Conservation (phyloP, 306 rosid species). For the Carpinus viminea region DNA sequence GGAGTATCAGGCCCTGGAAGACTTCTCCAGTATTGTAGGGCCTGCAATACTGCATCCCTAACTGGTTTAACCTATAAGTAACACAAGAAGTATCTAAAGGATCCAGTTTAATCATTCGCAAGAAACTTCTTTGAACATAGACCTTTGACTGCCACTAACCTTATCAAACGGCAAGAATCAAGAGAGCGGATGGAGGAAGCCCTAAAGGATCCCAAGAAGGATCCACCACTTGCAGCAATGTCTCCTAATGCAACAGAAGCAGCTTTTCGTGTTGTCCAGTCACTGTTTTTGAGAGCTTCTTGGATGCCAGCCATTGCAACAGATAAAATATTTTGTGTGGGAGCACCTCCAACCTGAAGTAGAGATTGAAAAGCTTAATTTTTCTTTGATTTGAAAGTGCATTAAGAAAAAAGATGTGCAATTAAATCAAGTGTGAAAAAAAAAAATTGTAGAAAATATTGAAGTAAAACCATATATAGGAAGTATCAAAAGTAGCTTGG, state of each 20-base stretch:
- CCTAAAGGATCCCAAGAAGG: slow-evolving; percentile 54
- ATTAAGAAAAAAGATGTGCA: neutral
- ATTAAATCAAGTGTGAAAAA: neutral
- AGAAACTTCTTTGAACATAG: neutral
- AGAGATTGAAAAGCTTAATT: neutral
- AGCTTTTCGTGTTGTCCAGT: slow-evolving; percentile 90
- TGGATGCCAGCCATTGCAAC: slow-evolving; percentile 63
- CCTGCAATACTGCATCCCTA: slow-evolving; percentile 73
- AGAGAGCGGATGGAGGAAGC: slow-evolving; percentile 62
- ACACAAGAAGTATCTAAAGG: slow-evolving; percentile 13
- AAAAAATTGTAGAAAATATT: neutral
- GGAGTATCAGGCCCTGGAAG: slow-evolving; percentile 58
- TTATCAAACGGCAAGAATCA: slow-evolving; percentile 87
- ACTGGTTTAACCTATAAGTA: slow-evolving; percentile 81
- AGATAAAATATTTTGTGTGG: slow-evolving; percentile 52
- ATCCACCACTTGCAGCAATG: slow-evolving; percentile 57
- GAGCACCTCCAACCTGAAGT: slow-evolving; percentile 78
- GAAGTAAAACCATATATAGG: neutral
- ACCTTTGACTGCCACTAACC: slow-evolving; percentile 34
- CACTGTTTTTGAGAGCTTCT: slow-evolving; percentile 66
- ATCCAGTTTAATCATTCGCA: slow-evolving; percentile 10
- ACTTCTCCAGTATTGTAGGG: slow-evolving; percentile 73
- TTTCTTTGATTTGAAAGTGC: neutral
- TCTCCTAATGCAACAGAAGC: slow-evolving; percentile 73
- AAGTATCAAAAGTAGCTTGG: neutral